Conservation (phyloP, 1,284 basidiomycete genomes). For the Trichosporon faecale region DNA sequence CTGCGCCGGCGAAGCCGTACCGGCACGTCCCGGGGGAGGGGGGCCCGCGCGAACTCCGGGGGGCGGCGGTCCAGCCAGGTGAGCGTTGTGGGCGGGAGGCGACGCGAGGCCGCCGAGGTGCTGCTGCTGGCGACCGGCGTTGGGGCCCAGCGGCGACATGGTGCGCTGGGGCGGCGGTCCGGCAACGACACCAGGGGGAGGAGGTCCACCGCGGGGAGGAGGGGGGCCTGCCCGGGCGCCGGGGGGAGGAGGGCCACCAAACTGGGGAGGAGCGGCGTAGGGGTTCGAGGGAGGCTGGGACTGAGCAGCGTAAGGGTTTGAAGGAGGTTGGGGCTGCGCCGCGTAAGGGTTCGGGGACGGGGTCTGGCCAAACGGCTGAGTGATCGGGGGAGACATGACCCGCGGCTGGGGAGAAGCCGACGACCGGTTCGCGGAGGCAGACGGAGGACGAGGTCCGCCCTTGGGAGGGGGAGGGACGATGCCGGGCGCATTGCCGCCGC, state of each 20-base stretch:
- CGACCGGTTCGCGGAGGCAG: constrained; percentile 18
- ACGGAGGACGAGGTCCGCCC: constrained; percentile 50
- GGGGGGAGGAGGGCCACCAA: constrained; percentile 37
- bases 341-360: constrained; percentile 19
- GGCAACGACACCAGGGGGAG: constrained; percentile 54
- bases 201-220: constrained; percentile 46
- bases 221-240: constrained; percentile 33
- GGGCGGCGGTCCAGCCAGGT: constrained; percentile 37
- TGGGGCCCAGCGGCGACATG: constrained; percentile 46
- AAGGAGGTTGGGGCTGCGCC: constrained; percentile 11
- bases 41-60: constrained; percentile 33
- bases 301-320: constrained; percentile 12
- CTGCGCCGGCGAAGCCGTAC: constrained; percentile 20
- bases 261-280: constrained; percentile 21
- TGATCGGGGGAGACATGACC: constrained; percentile 1
- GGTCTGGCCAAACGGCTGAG: constrained; percentile 17
- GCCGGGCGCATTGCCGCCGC: constrained; percentile 40
- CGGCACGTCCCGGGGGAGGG: constrained; percentile 33
- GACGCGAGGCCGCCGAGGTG: constrained; percentile 18
- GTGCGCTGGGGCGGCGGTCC: constrained; percentile 55
- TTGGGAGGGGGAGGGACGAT: constrained; percentile 49
- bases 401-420: not conserved
- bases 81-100: constrained; percentile 18
- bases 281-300: constrained; percentile 19
- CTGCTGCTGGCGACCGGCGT: constrained; percentile 24